A percentile compares a stretch with the other conserved stretches of the same genome.
These are phyloP conservation scores for Yamadazyma triangularis DNA, from an alignment of 1,139 yeast genomes.

Conservation along the genomic window DNA sequence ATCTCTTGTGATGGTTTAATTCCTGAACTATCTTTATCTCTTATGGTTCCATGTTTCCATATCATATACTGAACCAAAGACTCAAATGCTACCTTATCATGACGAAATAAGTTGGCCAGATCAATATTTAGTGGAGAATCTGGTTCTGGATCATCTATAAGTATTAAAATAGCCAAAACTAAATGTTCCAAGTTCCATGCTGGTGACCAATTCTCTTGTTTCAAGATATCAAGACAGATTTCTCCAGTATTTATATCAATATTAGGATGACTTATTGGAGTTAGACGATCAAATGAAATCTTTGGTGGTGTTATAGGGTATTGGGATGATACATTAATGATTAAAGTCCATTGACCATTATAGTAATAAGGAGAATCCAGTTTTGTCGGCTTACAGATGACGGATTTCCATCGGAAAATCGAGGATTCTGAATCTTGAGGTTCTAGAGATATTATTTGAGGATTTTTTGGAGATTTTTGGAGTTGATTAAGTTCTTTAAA, in stretches of 20 bases:
- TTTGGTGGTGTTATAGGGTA: slow-evolving; percentile 75
- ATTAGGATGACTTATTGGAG: slow-evolving; percentile 71
- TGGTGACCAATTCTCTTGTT: slow-evolving; percentile 71
- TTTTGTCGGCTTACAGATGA: slow-evolving; percentile 49
- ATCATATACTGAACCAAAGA: slow-evolving; percentile 63
- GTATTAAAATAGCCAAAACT: slow-evolving; percentile 65
- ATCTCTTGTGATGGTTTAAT: slow-evolving; percentile 5
- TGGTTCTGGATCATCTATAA: slow-evolving; percentile 77
- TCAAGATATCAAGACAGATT: slow-evolving; percentile 77
- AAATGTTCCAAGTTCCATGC: slow-evolving; percentile 78
- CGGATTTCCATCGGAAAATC: slow-evolving; percentile 57
- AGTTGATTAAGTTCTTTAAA: slow-evolving; percentile 25
- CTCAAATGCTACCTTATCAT: slow-evolving; percentile 51
- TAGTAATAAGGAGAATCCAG: slow-evolving; percentile 41
- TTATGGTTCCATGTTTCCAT: slow-evolving; percentile 30
- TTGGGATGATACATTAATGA: slow-evolving; percentile 43
- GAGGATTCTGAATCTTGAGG: slow-evolving; percentile 42
- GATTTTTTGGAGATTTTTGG: slow-evolving; percentile 22
- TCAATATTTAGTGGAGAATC: slow-evolving; percentile 84
- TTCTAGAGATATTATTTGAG: slow-evolving; percentile 36
- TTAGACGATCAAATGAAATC: slow-evolving; percentile 38
- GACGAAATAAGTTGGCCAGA: slow-evolving; percentile 69
- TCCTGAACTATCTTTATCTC: slow-evolving; percentile 7
- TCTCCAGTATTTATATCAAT: slow-evolving; percentile 68
- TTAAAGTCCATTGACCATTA: slow-evolving; percentile 56